Evolutionary conservation across 2,329 filamentous ascomycete genomes (phyloP).

Genomic region (Colletotrichum sidae): DNA sequence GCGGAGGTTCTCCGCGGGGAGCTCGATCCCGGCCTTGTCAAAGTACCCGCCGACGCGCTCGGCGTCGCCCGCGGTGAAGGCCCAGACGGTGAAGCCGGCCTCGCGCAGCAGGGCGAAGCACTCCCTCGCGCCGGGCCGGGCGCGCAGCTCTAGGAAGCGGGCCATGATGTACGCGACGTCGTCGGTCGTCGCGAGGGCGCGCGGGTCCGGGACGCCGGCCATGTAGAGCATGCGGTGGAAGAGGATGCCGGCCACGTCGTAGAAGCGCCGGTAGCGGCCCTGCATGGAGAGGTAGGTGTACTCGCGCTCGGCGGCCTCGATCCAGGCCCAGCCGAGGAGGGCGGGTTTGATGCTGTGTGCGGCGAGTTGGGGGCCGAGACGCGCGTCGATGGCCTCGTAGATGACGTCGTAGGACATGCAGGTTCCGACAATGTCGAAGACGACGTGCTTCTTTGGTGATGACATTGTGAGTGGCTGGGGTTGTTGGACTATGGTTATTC

Average conservation of each 20-base stretch:
- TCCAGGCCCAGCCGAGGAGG: constrained; percentile 59
- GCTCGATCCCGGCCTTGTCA: constrained; percentile 56
- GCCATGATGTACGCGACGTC: constrained; percentile 54
- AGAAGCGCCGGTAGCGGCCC: constrained; percentile 55
- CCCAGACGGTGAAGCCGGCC: constrained; percentile 64
- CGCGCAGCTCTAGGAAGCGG: constrained; percentile 50
- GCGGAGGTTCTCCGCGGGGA: constrained; percentile 62
- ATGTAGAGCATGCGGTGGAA: constrained; percentile 62
- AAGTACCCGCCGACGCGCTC: constrained; percentile 65
- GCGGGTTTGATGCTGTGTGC: constrained; percentile 52
- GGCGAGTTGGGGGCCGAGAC: constrained; percentile 54
- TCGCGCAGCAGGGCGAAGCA: constrained; percentile 55
- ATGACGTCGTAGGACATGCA: constrained; percentile 59
- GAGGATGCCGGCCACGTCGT: constrained; percentile 53
- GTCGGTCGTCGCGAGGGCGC: constrained; percentile 53
- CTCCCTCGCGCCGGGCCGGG: constrained; percentile 54
- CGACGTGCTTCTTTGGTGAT: constrained; percentile 52
- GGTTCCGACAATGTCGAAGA: constrained; percentile 66
- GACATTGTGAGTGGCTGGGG: constrained; percentile 4
- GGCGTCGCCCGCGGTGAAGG: constrained; percentile 63
- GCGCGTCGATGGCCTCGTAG: constrained; percentile 52
- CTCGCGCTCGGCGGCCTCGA: constrained; percentile 59
- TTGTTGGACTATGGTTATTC: neutral
- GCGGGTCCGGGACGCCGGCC: constrained; percentile 55
- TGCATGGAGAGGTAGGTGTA: constrained; percentile 61